Base-by-base conservation (phyloP, 257 asterid species). In the Petunia secreta region DNA sequence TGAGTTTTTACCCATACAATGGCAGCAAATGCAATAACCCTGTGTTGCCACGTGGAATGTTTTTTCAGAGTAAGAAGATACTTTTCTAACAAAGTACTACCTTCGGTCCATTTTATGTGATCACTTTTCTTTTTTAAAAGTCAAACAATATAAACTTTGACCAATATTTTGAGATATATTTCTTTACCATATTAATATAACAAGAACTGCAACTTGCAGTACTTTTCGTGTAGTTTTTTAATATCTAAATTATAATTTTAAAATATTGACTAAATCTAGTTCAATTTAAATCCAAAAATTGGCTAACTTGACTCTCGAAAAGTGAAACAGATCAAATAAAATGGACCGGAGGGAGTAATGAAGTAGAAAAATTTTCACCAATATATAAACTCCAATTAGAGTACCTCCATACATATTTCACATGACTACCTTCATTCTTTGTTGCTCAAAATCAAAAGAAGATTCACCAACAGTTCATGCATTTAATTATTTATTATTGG, bases 341-440 rank as follows among this genome's bases (percentile, higher is more conserved):
- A 25, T 25, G 25, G 25, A 25, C 25, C 25, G 25, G 25, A 25
- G 25, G 25, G 25, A 25, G 25, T 25, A 25, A 25, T 25, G 71
- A 37, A 52, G 1, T 37, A 37, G 5, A 34, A 63, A 25, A 8
- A n/a, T 52, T 14, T 1, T 8, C 3, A 52, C 4, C 57, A 52
- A 52, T 52, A 52, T 52, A 52, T 2, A 52, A 8, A 52, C 11
- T 25, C 25, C 25, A 25, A 2, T 73, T 10, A 71, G 48, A 48
- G 58, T 58, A 77, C 71, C 58, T 59, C 71, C 80, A 77, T 77
- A 77, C 80, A 57, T 63, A 41, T n/a, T 57, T 58, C 71, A 77
- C 80, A 57, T 77, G 80, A 59, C 52, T 77, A 58, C 71, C 80
- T 59, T 76, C 39, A 36, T 76, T 68, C 80, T n/a, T 57, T 76